These are phyloP conservation scores for Nicotiana rustica DNA, from an alignment of 305 asterid genomes.

Conservation along the genomic window DNA sequence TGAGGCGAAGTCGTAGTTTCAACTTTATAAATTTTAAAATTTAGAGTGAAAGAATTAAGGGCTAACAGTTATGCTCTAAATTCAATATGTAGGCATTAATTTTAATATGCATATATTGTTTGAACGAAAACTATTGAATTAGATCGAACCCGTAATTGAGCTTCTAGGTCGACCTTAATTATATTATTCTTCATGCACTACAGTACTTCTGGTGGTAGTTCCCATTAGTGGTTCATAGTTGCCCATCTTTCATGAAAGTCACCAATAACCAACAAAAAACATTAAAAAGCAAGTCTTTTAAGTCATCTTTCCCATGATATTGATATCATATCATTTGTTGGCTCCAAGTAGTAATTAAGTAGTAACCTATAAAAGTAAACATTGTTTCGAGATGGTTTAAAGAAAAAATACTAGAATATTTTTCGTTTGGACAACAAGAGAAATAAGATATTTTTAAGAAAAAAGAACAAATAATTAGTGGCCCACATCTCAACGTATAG, in stretches of 20 bases:
- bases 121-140: too few species aligned
- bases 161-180: too few species aligned
- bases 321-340: neutral
- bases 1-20: too few species aligned
- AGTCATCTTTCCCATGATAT: neutral
- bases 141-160: too few species aligned
- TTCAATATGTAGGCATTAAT: too few species aligned
- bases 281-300: neutral
- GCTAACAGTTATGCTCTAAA: too few species aligned
- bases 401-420: neutral
- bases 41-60: too few species aligned
- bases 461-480: conserved; percentile 1
- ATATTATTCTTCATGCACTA: neutral
- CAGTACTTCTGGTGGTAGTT: conserved; percentile 14
- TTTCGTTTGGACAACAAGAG: neutral
- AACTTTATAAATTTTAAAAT: too few species aligned
- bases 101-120: too few species aligned
- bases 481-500: neutral
- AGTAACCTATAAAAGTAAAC: neutral
- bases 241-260: neutral
- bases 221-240: conserved; percentile 33
- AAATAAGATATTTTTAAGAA: neutral
- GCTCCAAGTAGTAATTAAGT: neutral
- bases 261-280: neutral
- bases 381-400: neutral